Conservation (phyloP, 169 alveolate species). For the Plasmodium falciparum region DNA sequence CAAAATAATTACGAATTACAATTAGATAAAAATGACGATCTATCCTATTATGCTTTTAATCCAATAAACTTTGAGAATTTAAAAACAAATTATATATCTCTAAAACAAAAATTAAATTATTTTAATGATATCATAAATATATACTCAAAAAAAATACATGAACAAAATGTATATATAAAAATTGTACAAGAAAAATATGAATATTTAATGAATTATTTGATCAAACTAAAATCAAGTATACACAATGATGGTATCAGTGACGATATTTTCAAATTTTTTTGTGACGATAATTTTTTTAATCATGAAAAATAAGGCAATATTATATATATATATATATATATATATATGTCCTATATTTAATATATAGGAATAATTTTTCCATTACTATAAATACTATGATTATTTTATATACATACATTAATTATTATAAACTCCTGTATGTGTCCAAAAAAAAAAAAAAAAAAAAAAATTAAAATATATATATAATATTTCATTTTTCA, state of each 20-base stretch:
- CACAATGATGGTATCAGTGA: conserved; percentile 8
- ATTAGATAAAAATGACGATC: neutral
- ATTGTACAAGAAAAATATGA: conserved; percentile 28
- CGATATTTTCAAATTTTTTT: conserved; percentile 14
- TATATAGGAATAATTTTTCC: too few relatives aligned
- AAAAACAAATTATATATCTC: conserved; percentile 10
- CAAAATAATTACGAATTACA: conserved; percentile 5
- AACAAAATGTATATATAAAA: conserved; percentile 21
- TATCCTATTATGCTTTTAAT: neutral
- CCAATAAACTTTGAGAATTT: conserved; percentile 16
- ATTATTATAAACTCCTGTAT: too few relatives aligned
- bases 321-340: neutral
- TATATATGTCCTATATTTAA: too few relatives aligned
- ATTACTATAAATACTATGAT: too few relatives aligned
- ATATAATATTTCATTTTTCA: too few relatives aligned
- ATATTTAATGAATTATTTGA: conserved; percentile 38
- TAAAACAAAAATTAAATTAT: conserved; percentile 31
- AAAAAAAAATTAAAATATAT: too few relatives aligned
- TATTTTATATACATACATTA: too few relatives aligned
- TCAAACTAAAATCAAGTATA: conserved; percentile 26
- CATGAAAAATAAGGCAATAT: conserved; percentile 12
- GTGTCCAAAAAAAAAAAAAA: too few relatives aligned
- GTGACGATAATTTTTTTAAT: conserved; percentile 28
- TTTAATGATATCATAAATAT: conserved; percentile 21
- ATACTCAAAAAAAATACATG: conserved; percentile 22